These are phyloP conservation scores for Phylloporus sp. DNA, from an alignment of 768 basidiomycete genomes.

Conservation along the genomic window DNA sequence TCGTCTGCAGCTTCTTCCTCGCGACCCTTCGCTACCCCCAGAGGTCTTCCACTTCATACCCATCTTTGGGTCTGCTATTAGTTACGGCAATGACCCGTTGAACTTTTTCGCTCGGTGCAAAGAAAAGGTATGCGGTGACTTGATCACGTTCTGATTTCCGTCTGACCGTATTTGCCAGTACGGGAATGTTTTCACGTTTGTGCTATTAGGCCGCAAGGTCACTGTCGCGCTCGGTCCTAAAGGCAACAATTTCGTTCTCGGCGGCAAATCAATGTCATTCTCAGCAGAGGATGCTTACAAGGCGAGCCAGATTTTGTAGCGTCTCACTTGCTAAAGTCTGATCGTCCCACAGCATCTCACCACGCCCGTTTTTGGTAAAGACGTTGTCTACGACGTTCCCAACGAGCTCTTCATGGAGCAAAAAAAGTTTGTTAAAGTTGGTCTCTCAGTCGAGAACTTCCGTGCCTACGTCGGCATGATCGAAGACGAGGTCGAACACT, in stretches of 20 bases:
- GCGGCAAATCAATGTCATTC: slow-evolving; percentile 87
- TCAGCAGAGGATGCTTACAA: slow-evolving; percentile 97
- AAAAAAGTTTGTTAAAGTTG: slow-evolving; percentile 96
- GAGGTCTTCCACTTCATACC: slow-evolving; percentile 93
- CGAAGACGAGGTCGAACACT: slow-evolving; percentile 68
- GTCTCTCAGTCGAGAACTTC: slow-evolving; percentile 89
- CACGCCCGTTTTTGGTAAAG: slow-evolving; percentile 94
- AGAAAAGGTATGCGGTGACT: slow-evolving; percentile 58
- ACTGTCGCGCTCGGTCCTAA: slow-evolving; percentile 88
- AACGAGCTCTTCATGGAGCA: slow-evolving; percentile 98
- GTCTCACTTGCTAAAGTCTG: too few species aligned
- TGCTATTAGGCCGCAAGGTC: slow-evolving; percentile 81
- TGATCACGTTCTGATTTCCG: neutral
- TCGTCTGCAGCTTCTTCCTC: slow-evolving; percentile 55
- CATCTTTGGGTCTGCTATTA: slow-evolving; percentile 79
- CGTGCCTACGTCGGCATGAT: slow-evolving; percentile 79
- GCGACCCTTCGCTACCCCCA: slow-evolving; percentile 71
- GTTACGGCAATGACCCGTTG: slow-evolving; percentile 91
- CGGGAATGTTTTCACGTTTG: slow-evolving; percentile 95
- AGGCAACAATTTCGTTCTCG: slow-evolving; percentile 91
- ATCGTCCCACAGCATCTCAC: slow-evolving; percentile 64
- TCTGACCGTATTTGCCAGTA: slow-evolving; percentile 47
- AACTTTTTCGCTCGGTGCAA: slow-evolving; percentile 77
- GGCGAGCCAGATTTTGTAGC: slow-evolving; percentile 38
- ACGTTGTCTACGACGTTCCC: slow-evolving; percentile 95